These are phyloP conservation scores for Beverwykella pulmonaria DNA, from an alignment of 495 filamentous ascomycete genomes.

Conservation along the genomic window DNA sequence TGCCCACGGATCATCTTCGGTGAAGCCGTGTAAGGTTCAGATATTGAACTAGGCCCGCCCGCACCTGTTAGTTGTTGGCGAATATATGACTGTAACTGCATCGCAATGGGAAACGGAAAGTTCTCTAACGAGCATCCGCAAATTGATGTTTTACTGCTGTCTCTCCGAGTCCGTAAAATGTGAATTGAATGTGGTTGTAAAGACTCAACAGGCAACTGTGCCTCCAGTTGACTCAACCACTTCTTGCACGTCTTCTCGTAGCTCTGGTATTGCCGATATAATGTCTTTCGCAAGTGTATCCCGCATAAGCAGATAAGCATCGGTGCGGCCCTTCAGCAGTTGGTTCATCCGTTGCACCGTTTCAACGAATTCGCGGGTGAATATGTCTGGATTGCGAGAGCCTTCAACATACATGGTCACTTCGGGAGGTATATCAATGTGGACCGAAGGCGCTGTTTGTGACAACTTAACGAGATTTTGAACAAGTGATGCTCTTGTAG, in stretches of 20 bases:
- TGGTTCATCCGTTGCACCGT: slow-evolving; percentile 82
- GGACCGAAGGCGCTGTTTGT: slow-evolving; percentile 51
- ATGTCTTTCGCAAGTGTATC: slow-evolving; percentile 85
- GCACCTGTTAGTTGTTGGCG: not conserved
- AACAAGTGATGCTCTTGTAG: slow-evolving; percentile 37
- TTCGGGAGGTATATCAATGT: slow-evolving; percentile 71
- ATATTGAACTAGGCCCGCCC: not conserved
- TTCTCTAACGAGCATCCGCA: not conserved
- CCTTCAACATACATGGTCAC: slow-evolving; percentile 92
- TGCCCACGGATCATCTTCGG: not conserved
- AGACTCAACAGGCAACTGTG: slow-evolving; percentile 5
- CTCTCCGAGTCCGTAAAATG: not conserved
- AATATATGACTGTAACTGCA: not conserved
- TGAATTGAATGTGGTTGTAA: not conserved
- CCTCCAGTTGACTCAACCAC: slow-evolving; percentile 59
- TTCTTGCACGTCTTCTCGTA: slow-evolving; percentile 66
- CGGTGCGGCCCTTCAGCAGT: slow-evolving; percentile 76
- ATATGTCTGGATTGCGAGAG: slow-evolving; percentile 95
- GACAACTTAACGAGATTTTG: slow-evolving; percentile 52
- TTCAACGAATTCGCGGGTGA: slow-evolving; percentile 97
- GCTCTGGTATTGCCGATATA: slow-evolving; percentile 73
- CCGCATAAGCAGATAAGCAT: slow-evolving; percentile 77
- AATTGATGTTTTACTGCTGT: not conserved
- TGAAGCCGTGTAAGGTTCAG: not conserved
- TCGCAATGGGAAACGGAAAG: not conserved